Base-by-base conservation (phyloP, 805 yeast species). In the Lachancea meyersii region DNA sequence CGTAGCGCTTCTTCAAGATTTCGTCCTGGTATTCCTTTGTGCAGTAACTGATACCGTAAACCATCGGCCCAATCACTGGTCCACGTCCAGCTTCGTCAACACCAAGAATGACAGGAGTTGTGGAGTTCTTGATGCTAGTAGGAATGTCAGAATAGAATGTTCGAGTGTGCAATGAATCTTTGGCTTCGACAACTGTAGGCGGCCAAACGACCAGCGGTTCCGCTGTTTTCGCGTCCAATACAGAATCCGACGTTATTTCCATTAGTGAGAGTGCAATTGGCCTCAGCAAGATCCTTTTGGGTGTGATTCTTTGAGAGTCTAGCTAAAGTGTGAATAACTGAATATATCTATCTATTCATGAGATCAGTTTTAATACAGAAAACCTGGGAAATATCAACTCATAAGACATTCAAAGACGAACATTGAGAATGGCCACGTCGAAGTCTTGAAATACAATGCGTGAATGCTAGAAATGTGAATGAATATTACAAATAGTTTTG, bases 81-180 rank as follows among this genome's bases (percentile, higher is more conserved):
- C 99, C 99, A 51, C 99, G 73, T 1, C 99, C 99, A 0, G 99
- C 99, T 60, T 93, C 99, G 62, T 93, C 99, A 1, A 93, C 95
- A 1, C 99, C 99, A 9, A 93, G 63, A 3, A 70, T 61, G 1
- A 80, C 73, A 0, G 73, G 68, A 1, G 51, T 45, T 1, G 69
- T 65, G 31, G 65, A 45, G 2, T 55, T 55, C 10, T 42, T 26
- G 16, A 77, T 57, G 7, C 35, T 46, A 2, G 34, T 39, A 0
- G 88, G 88, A 2, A 80, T 63, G 0, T 62, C 65, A 0, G 85
- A 71, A 32, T 61, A 65, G 52, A 69, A 76, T 0, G 85, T 73
- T 13, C 71, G 57, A 1, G 84, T 54, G 41, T 61, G 65, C 2
- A 58, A 23, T 1, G 58, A 50, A 6, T 43, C 44, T 16, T 55